Evolutionary conservation across 2,329 filamentous ascomycete species (phyloP), one percentile per base, ranked within the genome.

Genomic region (Cadophora sp.): DNA sequence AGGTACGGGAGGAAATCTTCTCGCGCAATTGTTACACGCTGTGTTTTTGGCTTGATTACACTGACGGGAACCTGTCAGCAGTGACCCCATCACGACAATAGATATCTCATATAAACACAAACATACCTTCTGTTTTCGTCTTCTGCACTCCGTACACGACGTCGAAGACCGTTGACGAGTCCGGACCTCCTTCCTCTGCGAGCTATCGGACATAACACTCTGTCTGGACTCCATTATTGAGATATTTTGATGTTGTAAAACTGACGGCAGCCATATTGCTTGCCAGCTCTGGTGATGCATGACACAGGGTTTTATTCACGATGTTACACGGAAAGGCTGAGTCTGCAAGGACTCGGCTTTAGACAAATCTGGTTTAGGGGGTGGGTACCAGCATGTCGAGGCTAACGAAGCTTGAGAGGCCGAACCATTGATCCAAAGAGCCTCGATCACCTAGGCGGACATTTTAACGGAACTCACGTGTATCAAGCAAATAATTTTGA

Each of bases 51-150:
- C 69, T 66, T 74, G 71, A 66, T 72, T 73, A 51, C 72, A 74
- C 71, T 72, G 62, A 45, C 56, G 56, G 24, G 13, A 64, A 50
- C 22, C 24, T 36, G 4, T 64, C 64, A 70, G 63, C 65, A 71
- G 66, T 47, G 59, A 62, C 47, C 27, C 39, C 39, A 60, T 64
- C 43, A 30, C 47, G 43, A n/a, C 18, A 16, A 27, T 18, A 20
- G 27, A 36, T 39, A 4, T 20, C 18, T 24, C 7, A 30, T 18
- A 24, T 36, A 20, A 39, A 6, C 6, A 36, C 51, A 27, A 69
- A 70, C 71, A 27, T 70, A 72, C 71, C 70, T 72, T 73, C 61
- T 74, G 73, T 39, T 72, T 72, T 27, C 71, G 66, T 50, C 68
- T 60, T 41, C 70, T 62, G 56, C 71, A 74, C 59, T 73, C 72